phyloP scores from a whole-genome alignment of 2,329 filamentous ascomycete genomes.

The Zymoseptoria crescenta region DNA sequence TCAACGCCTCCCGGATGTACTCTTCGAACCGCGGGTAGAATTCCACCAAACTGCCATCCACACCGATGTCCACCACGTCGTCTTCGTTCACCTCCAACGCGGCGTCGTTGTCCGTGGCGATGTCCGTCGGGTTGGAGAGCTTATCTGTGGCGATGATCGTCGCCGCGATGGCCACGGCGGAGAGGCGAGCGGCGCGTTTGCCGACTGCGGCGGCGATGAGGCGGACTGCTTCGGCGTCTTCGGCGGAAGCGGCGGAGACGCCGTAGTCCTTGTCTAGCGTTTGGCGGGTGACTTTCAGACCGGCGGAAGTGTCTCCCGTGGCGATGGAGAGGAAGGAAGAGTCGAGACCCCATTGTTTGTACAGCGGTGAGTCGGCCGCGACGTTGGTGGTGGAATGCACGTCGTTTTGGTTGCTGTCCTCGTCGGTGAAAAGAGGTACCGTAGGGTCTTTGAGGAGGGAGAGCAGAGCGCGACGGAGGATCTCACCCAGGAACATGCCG shows the following conservation, averaged over 20 bases:
- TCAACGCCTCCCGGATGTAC: conserved; percentile 75
- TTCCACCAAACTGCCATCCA: conserved; percentile 89
- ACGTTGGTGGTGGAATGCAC: conserved; percentile 62
- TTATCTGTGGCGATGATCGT: conserved; percentile 74
- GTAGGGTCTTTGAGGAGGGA: conserved; percentile 61
- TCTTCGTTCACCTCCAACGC: conserved; percentile 40
- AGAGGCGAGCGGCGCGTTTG: conserved; percentile 77
- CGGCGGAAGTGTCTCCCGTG: conserved; percentile 67
- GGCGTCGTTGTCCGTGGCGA: conserved; percentile 24
- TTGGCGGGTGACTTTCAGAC: conserved; percentile 65
- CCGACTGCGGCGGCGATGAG: conserved; percentile 74
- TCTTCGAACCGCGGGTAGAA: conserved; percentile 91
- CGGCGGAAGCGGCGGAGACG: conserved; percentile 66
- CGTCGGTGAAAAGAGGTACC: conserved; percentile 66
- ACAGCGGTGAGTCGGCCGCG: conserved; percentile 57
- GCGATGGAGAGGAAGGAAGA: conserved; percentile 83
- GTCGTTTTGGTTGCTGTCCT: conserved; percentile 63
- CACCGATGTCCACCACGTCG: conserved; percentile 79
- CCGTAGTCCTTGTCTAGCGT: conserved; percentile 69
- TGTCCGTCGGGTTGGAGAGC: conserved; percentile 41
- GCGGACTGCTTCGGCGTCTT: conserved; percentile 86
- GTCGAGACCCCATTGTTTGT: conserved; percentile 80
- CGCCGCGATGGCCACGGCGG: conserved; percentile 79
- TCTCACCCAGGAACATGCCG: conserved; percentile 96
- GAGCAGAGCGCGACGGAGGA: conserved; percentile 70